Evolutionary conservation across 192 early-diverging fungal genomes (phyloP), one percentile per base, ranked within the genome.

Genomic region (Chytriomyces sp.): DNA sequence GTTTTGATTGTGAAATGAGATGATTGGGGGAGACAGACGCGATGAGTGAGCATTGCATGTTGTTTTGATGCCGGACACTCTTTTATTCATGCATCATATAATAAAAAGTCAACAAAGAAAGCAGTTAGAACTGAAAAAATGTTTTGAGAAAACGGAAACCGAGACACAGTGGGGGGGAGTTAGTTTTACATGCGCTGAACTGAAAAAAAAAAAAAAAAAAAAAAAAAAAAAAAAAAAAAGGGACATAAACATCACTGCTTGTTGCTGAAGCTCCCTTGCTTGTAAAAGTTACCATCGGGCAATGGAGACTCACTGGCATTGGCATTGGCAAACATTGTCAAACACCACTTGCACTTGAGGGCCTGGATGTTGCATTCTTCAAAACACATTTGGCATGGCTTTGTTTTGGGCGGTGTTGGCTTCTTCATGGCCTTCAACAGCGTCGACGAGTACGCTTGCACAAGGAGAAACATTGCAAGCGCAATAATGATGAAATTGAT

Each of bases 401-500:
- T 71, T 0, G 57, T 71, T 16, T 50, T 71, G n/a, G 69, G 69
- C 23, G 69, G 18, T 18, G 5, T 50, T 20, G 47, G 49, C 69
- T 57, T 57, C 50, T 71, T 71, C 1, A 18, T 47, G 11, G 28
- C 28, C 47, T 71, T 71, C n/a, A 71, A 43, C 49, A 71, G 57
- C 4, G 35, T 50, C 49, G 50, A 57, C 44, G 77, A 79, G 49
- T 79, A 77, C 8, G 65, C 63, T 75, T 91, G 91, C 18, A 92
- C 84, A 24, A 92, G 82, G 45, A 91, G 63, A 79, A 88, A 92
- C 71, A 92, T 79, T 61, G 83, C 83, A 66, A 80, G 62, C 28
- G 84, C 78, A 62, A 91, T 82, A 28, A 68, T 46, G 45, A 68
- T 70, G 49, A 92, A 92, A 80, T 90, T 92, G 82, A 92, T 82